Evolutionary conservation across 2,329 filamentous ascomycete species (phyloP).

Genomic region (Alternaria tenuissima): DNA sequence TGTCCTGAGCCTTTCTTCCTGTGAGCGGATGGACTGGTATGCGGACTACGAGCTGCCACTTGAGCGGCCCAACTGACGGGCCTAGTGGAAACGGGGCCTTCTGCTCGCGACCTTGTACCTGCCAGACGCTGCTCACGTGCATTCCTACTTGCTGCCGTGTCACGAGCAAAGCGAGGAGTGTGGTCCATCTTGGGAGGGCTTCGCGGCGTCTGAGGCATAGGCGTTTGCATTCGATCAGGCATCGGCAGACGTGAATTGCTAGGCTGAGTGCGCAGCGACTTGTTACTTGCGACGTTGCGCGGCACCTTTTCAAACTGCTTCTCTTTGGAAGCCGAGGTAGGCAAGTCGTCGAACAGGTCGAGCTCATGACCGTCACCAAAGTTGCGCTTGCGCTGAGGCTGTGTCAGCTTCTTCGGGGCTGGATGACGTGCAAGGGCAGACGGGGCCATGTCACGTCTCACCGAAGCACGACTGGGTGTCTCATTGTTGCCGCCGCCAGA

Average conservation of each 20-base stretch:
- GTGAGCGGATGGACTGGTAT: slow-evolving; percentile 59
- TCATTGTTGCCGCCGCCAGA: slow-evolving; percentile 59
- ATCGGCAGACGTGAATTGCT: slow-evolving; percentile 54
- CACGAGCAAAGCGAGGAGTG: slow-evolving; percentile 70
- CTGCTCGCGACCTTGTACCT: slow-evolving; percentile 53
- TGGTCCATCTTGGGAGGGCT: slow-evolving; percentile 60
- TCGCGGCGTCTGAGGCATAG: slow-evolving; percentile 63
- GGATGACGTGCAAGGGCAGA: slow-evolving; percentile 61
- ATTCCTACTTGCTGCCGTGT: slow-evolving; percentile 71
- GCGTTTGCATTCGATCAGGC: slow-evolving; percentile 57
- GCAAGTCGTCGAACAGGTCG: slow-evolving; percentile 92
- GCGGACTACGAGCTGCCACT: slow-evolving; percentile 60
- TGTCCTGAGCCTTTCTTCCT: slow-evolving; percentile 62
- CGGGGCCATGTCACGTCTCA: slow-evolving; percentile 57
- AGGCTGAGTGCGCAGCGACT: slow-evolving; percentile 63
- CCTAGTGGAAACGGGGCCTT: slow-evolving; percentile 61
- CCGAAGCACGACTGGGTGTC: slow-evolving; percentile 57
- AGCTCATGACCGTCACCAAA: slow-evolving; percentile 95
- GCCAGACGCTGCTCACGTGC: slow-evolving; percentile 68
- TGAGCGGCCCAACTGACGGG: slow-evolving; percentile 68
- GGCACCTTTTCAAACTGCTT: slow-evolving; percentile 85
- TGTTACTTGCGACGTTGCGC: slow-evolving; percentile 71
- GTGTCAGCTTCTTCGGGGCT: slow-evolving; percentile 60
- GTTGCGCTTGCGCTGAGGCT: slow-evolving; percentile 41
- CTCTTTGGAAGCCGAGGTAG: slow-evolving; percentile 83